phyloP scores from a whole-genome alignment of 2,329 filamentous ascomycete genomes.

The Cladosporium sp. region DNA sequence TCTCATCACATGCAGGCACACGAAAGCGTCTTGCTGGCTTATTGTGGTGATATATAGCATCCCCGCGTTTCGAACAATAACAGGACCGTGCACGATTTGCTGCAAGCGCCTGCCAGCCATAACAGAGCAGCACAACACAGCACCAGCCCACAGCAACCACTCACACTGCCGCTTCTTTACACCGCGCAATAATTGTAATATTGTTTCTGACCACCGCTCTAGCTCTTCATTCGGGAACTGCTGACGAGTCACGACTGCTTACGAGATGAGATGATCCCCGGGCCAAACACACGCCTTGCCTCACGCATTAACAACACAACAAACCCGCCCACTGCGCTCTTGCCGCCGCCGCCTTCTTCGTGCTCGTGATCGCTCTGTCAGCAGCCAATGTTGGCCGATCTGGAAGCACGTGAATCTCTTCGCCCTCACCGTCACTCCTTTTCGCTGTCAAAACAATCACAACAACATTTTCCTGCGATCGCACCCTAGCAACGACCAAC shows the following conservation, averaged over 20 bases:
- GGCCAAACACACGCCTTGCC: neutral
- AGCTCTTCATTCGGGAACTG: neutral
- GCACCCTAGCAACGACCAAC: slow-evolving; percentile 15
- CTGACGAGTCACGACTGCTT: slow-evolving; percentile 8
- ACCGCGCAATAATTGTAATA: neutral
- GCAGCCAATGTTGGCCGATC: slow-evolving; percentile 14
- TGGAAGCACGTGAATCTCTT: slow-evolving; percentile 5
- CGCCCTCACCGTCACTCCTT: slow-evolving; percentile 7
- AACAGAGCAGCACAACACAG: slow-evolving; percentile 8
- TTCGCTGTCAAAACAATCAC: neutral
- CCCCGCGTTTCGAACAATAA: neutral
- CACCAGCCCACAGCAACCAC: slow-evolving; percentile 1
- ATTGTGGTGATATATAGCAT: neutral
- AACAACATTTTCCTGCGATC: slow-evolving; percentile 8
- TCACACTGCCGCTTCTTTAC: neutral
- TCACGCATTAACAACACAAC: slow-evolving; percentile 4
- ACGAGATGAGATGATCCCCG: slow-evolving; percentile 16
- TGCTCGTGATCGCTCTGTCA: slow-evolving; percentile 11
- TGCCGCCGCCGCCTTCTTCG: slow-evolving; percentile 6
- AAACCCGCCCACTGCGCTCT: neutral
- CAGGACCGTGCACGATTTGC: neutral
- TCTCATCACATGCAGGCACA: neutral
- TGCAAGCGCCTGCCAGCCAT: slow-evolving; percentile 12
- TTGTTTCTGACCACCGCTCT: neutral
- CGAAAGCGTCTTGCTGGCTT: neutral